A percentile compares a stretch with the other conserved stretches of the same genome.
phyloP scores from a whole-genome alignment of 2,329 filamentous ascomycete species.

The Aspergillus eucalypticola region DNA sequence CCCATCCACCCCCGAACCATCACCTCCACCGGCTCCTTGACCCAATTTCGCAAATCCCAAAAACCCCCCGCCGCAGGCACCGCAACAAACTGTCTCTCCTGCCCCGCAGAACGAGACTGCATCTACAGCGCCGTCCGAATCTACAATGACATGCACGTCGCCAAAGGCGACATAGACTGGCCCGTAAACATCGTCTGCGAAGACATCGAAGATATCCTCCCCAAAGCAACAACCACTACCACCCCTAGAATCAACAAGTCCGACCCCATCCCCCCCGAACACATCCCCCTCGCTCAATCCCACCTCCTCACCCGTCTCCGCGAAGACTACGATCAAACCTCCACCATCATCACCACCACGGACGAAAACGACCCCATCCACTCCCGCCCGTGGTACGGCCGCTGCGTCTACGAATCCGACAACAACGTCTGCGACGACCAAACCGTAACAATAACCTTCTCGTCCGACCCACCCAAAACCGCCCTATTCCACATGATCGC shows the following conservation, averaged over 20 bases:
- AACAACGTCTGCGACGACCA: conserved; percentile 96
- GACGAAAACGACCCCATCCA: conserved; percentile 52
- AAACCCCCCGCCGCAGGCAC: conserved; percentile 74
- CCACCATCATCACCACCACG: conserved; percentile 51
- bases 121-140: conserved; percentile 83
- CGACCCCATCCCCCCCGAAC: neutral
- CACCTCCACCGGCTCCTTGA: conserved; percentile 73
- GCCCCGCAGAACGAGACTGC: conserved; percentile 72
- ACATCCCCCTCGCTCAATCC: conserved; percentile 45
- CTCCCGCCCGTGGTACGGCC: conserved; percentile 71
- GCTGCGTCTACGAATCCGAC: conserved; percentile 92
- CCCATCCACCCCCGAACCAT: conserved; percentile 74
- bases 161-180: conserved; percentile 70
- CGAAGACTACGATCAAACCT: conserved; percentile 56
- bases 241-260: neutral
- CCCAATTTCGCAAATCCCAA: conserved; percentile 71
- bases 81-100: conserved; percentile 86
- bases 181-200: conserved; percentile 87
- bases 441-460: conserved; percentile 74
- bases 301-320: conserved; percentile 51
- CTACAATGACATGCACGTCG: conserved; percentile 71
- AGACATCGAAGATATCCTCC: conserved; percentile 78
- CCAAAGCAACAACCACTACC: conserved; percentile 24
- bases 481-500: conserved; percentile 94
- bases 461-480: conserved; percentile 69